Evolutionary conservation across 1,139 yeast genomes (phyloP).

Genomic region (Debaryomycetaceae sp.): DNA sequence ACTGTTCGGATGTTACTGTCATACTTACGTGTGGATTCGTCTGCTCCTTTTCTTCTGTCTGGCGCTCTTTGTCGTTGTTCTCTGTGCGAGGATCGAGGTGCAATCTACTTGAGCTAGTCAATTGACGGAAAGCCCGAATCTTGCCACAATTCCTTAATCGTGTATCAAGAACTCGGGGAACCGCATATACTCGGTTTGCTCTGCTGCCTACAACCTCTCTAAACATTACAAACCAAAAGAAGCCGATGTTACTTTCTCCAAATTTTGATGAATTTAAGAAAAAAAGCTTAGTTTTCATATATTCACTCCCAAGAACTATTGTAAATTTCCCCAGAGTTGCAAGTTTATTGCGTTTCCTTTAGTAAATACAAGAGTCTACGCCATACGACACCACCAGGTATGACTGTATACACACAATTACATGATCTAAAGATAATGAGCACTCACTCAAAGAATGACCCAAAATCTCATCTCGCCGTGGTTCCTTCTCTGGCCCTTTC

Average conservation of each 20-base stretch:
- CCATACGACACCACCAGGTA: too few relatives aligned
- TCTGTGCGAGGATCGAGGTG: not conserved
- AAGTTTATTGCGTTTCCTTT: too few relatives aligned
- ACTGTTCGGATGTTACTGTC: not conserved
- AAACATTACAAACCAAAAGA: not conserved
- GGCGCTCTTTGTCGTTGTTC: constrained; percentile 4
- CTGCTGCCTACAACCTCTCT: not conserved
- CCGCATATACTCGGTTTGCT: too few relatives aligned
- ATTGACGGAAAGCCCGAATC: not conserved
- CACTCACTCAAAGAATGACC: too few relatives aligned
- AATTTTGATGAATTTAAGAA: not conserved
- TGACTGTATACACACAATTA: too few relatives aligned
- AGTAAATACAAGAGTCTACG: too few relatives aligned
- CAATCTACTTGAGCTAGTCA: not conserved
- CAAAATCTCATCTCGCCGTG: too few relatives aligned
- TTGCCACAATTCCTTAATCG: not conserved
- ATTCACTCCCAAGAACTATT: too few relatives aligned
- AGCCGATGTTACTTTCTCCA: not conserved
- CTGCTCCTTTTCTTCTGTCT: constrained; percentile 3
- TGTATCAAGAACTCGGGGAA: not conserved
- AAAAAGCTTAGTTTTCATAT: too few relatives aligned
- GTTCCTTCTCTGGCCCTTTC: too few relatives aligned
- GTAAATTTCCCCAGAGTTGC: too few relatives aligned
- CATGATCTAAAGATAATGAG: too few relatives aligned
- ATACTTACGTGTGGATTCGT: constrained; percentile 16